phyloP scores from a whole-genome alignment of 495 filamentous ascomycete species.

The Zalerion maritima region DNA sequence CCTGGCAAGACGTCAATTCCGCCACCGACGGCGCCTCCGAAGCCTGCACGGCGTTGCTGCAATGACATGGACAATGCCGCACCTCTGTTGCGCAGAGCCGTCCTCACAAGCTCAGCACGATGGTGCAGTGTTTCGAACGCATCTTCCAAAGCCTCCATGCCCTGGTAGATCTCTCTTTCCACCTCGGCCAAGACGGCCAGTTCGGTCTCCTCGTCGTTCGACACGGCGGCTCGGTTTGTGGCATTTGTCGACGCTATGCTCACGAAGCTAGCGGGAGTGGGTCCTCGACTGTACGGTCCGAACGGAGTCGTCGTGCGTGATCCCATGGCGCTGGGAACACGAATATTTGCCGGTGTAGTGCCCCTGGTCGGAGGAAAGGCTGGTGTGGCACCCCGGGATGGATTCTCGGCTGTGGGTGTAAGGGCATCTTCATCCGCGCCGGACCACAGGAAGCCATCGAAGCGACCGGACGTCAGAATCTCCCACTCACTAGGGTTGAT shows the following conservation, averaged over 20 bases:
- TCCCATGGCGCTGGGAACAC: constrained; percentile 13
- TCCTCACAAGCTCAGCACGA: constrained; percentile 69
- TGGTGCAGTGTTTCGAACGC: constrained; percentile 85
- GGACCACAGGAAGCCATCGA: constrained; percentile 93
- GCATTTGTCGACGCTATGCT: constrained; percentile 24
- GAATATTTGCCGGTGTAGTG: constrained; percentile 11
- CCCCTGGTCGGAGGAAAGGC: constrained; percentile 23
- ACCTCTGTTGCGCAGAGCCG: constrained; percentile 60
- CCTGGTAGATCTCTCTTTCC: constrained; percentile 80
- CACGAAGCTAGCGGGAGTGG: constrained; percentile 32
- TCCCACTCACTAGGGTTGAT: constrained; percentile 90
- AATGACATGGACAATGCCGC: constrained; percentile 65
- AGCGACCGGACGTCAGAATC: constrained; percentile 85
- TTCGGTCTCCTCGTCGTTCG: constrained; percentile 87
- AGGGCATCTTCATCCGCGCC: constrained; percentile 54
- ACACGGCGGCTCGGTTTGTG: constrained; percentile 38
- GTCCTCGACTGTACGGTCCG: constrained; percentile 22
- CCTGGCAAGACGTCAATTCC: too few relatives aligned
- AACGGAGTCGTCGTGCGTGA: constrained; percentile 22
- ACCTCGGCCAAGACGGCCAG: constrained; percentile 79
- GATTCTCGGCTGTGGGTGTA: constrained; percentile 21
- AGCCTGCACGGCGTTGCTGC: constrained; percentile 47
- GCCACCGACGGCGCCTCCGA: too few relatives aligned
- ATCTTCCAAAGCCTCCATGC: constrained; percentile 90
- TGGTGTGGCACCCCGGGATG: constrained; percentile 41